These are phyloP conservation scores for Dothideomycetes sp. DNA, from an alignment of 2,329 filamentous ascomycete genomes.

Conservation along the genomic window DNA sequence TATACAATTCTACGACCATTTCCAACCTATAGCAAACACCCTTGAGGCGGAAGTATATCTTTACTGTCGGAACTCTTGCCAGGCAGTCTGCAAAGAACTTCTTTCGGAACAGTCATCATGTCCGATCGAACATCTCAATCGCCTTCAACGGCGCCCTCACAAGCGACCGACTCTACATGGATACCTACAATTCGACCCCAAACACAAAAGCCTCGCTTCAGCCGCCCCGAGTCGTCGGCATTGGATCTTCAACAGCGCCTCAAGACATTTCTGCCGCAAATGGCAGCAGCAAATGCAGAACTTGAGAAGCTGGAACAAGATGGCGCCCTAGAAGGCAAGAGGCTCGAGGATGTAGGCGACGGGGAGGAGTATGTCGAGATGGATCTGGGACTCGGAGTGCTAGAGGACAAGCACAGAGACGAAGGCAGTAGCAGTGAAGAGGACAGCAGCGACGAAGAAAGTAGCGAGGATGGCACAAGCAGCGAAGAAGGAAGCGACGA, in stretches of 20 bases:
- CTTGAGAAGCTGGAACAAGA: conserved; percentile 17
- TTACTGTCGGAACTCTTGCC: too few species aligned
- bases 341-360: conserved; percentile 26
- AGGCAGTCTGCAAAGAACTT: not conserved
- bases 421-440: conserved; percentile 13
- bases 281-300: conserved; percentile 24
- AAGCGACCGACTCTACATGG: conserved; percentile 1
- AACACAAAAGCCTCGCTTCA: conserved; percentile 6
- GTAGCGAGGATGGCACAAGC: conserved; percentile 8
- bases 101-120: not conserved
- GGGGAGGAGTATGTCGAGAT: conserved; percentile 28
- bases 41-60: too few species aligned
- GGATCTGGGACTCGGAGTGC: conserved; percentile 27
- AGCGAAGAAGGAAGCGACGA: conserved; percentile 14
- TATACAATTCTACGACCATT: too few species aligned
- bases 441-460: conserved; percentile 8
- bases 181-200: conserved; percentile 7
- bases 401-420: conserved; percentile 22
- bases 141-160: not conserved
- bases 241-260: conserved; percentile 22
- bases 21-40: too few species aligned
- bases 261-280: conserved; percentile 24
- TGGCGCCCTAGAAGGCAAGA: conserved; percentile 17
- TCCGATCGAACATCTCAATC: not conserved
- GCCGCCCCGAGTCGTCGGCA: conserved; percentile 1